Evolutionary conservation across 192 early-diverging fungal species (phyloP).

Genomic region (Gonapodya sp.): DNA sequence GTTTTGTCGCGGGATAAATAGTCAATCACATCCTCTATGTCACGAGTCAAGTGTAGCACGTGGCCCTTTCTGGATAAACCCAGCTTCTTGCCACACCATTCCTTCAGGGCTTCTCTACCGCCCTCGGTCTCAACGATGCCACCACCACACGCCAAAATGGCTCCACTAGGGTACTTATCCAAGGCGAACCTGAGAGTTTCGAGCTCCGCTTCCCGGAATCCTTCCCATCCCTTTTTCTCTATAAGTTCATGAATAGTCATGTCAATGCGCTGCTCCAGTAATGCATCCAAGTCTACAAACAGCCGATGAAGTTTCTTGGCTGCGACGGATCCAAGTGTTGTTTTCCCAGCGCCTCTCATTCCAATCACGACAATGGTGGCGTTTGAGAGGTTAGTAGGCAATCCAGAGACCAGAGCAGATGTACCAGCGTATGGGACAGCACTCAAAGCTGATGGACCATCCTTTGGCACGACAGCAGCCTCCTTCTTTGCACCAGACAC

Average conservation of each 20-base stretch:
- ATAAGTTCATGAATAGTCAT: constrained; percentile 75
- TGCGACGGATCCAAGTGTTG: constrained; percentile 66
- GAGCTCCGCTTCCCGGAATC: constrained; percentile 74
- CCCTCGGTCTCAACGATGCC: constrained; percentile 80
- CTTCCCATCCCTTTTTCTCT: constrained; percentile 67
- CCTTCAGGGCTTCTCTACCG: constrained; percentile 56
- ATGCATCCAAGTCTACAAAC: constrained; percentile 85
- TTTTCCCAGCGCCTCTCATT: constrained; percentile 98
- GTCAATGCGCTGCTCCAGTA: constrained; percentile 60
- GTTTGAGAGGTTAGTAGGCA: constrained; percentile 13
- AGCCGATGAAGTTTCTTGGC: constrained; percentile 51
- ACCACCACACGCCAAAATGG: constrained; percentile 86
- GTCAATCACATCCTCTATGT: constrained; percentile 67
- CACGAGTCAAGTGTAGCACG: constrained; percentile 72
- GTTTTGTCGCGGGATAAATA: constrained; percentile 74
- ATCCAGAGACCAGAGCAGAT: background rate
- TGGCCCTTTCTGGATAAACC: constrained; percentile 20
- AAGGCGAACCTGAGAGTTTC: constrained; percentile 55
- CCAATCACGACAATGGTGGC: constrained; percentile 84
- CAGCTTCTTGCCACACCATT: constrained; percentile 32
- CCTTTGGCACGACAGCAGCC: background rate
- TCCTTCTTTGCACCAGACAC: background rate
- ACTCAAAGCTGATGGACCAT: background rate
- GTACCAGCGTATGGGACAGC: background rate
- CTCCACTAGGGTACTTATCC: constrained; percentile 38